Conservation (phyloP, 352 stramenopile genomes). For the Globisporangium paroecandrum region DNA sequence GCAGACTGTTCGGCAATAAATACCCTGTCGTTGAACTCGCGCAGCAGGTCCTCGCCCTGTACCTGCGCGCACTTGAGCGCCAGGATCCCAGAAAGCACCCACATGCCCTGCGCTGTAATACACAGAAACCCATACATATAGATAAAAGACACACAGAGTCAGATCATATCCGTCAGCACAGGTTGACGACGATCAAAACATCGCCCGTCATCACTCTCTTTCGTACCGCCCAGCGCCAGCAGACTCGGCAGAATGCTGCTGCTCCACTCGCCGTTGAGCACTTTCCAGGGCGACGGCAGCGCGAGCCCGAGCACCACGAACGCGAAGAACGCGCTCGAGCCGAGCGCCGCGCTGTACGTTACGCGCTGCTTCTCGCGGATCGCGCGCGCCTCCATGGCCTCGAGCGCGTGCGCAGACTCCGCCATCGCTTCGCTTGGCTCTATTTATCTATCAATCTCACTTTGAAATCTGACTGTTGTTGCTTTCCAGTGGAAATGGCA, state of each 20-base stretch:
- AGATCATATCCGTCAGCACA: background rate
- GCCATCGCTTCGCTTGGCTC: background rate
- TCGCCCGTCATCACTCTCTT: background rate
- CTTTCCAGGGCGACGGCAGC: constrained; percentile 61
- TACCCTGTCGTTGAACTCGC: constrained; percentile 55
- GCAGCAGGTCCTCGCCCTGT: constrained; percentile 53
- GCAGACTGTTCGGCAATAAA: too few relatives aligned
- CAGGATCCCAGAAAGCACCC: constrained; percentile 52
- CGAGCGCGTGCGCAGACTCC: constrained; percentile 28
- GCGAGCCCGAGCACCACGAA: constrained; percentile 40
- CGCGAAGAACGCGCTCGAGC: constrained; percentile 37
- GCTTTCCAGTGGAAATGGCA: constrained; percentile 1
- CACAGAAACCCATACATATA: background rate
- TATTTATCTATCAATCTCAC: background rate
- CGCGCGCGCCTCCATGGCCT: constrained; percentile 55
- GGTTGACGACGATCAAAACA: background rate
- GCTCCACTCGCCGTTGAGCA: constrained; percentile 78
- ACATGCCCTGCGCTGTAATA: constrained; percentile 39
- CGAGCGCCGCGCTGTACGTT: constrained; percentile 63
- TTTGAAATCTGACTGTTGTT: background rate
- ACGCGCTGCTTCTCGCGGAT: constrained; percentile 57
- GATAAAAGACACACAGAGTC: background rate
- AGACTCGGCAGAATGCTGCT: constrained; percentile 46
- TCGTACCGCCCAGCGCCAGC: constrained; percentile 43
- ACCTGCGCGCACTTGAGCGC: constrained; percentile 65